phyloP scores from a whole-genome alignment of 768 basidiomycete genomes.

The Rhodotorula taiwanensis region DNA sequence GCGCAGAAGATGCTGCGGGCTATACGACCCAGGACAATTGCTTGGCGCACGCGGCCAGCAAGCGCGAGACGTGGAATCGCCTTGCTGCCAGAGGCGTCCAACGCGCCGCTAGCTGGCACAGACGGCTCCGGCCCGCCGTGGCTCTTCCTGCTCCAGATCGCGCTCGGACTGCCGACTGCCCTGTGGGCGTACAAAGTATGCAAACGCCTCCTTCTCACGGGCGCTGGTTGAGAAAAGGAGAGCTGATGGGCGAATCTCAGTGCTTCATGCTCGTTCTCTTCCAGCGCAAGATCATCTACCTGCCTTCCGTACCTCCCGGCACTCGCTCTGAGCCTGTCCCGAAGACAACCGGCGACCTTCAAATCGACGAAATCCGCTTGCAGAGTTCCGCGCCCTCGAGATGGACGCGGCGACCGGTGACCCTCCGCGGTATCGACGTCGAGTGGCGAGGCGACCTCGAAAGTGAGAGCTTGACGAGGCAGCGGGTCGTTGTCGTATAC shows the following conservation, averaged over 20 bases:
- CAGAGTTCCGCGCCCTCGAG: conserved; percentile 42
- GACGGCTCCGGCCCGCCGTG: not conserved
- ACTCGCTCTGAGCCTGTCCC: conserved; percentile 46
- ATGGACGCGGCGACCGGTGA: too few species aligned
- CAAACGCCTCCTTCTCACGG: not conserved
- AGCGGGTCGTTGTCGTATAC: conserved; percentile 44
- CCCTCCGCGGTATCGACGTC: too few species aligned
- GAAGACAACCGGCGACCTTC: conserved; percentile 34
- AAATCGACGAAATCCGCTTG: conserved; percentile 43
- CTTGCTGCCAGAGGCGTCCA: conserved; percentile 12
- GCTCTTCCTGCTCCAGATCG: conserved; percentile 30
- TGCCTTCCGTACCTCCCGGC: conserved; percentile 50
- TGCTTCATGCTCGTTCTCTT: conserved; percentile 52
- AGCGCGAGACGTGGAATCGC: too few species aligned
- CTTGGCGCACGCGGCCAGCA: too few species aligned
- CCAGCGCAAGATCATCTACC: conserved; percentile 54
- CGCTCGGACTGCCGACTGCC: conserved; percentile 47
- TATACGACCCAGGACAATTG: too few species aligned
- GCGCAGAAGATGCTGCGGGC: too few species aligned
- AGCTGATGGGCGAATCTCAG: conserved; percentile 44
- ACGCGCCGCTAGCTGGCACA: conserved; percentile 23
- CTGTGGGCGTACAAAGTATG: conserved; percentile 51
- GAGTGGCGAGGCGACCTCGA: too few species aligned
- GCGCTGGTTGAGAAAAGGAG: accelerated
- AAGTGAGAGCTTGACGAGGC: too few species aligned